A percentile compares a stretch with the other conserved stretches of the same genome.
Conservation (phyloP, 179 eudicot genomes). For the Silene noctiflora region DNA sequence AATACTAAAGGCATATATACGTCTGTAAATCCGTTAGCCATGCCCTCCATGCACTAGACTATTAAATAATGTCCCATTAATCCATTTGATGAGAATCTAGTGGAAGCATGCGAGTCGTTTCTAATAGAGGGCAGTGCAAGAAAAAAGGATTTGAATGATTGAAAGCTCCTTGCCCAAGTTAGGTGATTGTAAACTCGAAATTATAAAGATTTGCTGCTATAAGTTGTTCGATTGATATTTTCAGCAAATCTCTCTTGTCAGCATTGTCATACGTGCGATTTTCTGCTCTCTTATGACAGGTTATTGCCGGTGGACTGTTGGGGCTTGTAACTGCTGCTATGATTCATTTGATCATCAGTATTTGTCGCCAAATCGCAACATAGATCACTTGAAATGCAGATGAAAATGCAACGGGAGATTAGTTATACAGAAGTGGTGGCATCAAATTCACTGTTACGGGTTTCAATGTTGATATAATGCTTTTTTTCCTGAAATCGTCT, state of each 20-base stretch:
- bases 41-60: too few species aligned
- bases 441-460: constrained; percentile 2
- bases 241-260: neutral
- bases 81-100: neutral
- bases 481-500: constrained; percentile 14
- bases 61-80: neutral
- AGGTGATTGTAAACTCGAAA: neutral
- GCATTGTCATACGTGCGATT: neutral
- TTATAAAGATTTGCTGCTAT: neutral
- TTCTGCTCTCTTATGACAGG: constrained; percentile 39
- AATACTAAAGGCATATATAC: neutral
- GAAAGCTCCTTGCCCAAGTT: too few species aligned
- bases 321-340: constrained; percentile 60
- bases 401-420: constrained; percentile 11
- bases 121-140: too few species aligned
- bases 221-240: too few species aligned
- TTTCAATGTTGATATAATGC: neutral
- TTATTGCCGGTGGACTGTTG: constrained; percentile 71
- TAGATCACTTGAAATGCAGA: constrained; percentile 13
- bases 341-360: constrained; percentile 37
- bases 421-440: neutral
- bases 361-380: constrained; percentile 20
- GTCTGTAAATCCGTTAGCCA: neutral
- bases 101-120: too few species aligned
- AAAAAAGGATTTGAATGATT: too few species aligned